Conservation (phyloP, 495 filamentous ascomycete genomes). For the Talaromyces liani region DNA sequence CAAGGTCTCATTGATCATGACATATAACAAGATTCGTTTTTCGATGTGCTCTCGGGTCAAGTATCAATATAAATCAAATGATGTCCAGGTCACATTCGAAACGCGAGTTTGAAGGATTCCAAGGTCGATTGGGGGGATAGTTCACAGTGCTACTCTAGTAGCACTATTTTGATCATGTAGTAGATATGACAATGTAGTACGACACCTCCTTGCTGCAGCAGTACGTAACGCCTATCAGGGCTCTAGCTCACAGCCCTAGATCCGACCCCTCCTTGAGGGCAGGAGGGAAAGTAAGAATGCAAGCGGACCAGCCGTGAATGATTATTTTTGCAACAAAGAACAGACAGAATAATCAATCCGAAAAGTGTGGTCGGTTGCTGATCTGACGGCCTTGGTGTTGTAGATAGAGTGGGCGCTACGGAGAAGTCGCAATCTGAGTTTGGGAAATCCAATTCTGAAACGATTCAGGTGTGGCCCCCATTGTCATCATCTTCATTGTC, state of each 20-base stretch:
- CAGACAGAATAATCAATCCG: background rate
- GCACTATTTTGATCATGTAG: background rate
- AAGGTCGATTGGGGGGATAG: background rate
- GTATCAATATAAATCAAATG: background rate
- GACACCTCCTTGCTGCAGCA: conserved; percentile 1
- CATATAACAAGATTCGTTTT: background rate
- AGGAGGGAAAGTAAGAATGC: background rate
- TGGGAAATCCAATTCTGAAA: conserved; percentile 6
- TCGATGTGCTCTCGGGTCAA: background rate
- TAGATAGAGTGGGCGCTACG: background rate
- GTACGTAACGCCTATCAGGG: background rate
- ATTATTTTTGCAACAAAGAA: background rate
- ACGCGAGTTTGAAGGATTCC: background rate
- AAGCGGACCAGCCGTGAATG: background rate
- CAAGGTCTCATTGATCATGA: background rate
- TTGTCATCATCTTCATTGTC: conserved; percentile 1
- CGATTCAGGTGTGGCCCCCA: conserved; percentile 7
- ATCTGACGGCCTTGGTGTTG: background rate
- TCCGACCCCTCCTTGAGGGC: background rate
- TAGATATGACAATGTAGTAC: conserved; percentile 1
- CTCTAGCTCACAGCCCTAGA: background rate
- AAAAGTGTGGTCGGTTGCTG: background rate
- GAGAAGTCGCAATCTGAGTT: conserved; percentile 2
- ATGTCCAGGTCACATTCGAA: background rate
- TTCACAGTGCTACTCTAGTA: background rate